Evolutionary conservation across 257 asterid species (phyloP), one percentile per base, ranked within the genome.

Genomic region (Avicennia marina): DNA sequence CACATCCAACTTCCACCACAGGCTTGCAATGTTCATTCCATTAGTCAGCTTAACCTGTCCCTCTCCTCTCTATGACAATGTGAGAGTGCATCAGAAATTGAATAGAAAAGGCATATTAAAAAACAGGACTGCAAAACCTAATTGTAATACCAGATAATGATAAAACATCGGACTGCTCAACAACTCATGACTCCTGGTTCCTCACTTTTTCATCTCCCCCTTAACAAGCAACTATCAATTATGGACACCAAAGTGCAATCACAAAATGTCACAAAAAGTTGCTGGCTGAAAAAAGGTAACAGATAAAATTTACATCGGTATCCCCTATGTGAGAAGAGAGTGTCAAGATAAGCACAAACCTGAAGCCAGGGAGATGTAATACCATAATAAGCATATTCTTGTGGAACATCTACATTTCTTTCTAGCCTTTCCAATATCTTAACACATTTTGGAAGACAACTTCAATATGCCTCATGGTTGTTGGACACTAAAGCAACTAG

Each of bases 361-460:
- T 93, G 99, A 77, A 93, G 97, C 99, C 99, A 94, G 36, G 99
- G 99, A 63, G 99, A 94, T 63, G 99, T 97, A 67, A 94, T 89
- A 56, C 97, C 99, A 79, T 94, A 86, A 46, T 89, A 94, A 65
- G 95, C 86, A 77, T 93, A 93, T 70, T 93, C 99, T 78, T 89
- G 97, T 43, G 97, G 99, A 69, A 94, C 65, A 62, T 94, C 99
- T 71, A 89, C 97, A 71, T 75, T 89, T 78, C 94, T 82, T 4
- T 94, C 86, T 71, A 94, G 91, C 77, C 99, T 84, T 81, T 94
- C 99, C 78, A 94, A 66, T 62, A 67, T 69, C 73, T 73, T 86
- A 34, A 94, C 99, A 74, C 99, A 94, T 74, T 94, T 94, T 22
- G 97, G 94, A 67, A 89, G 93, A 72, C 96, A 94, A 77, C 86